phyloP scores from a whole-genome alignment of 306 rosid species.

The Castanea sativa region DNA sequence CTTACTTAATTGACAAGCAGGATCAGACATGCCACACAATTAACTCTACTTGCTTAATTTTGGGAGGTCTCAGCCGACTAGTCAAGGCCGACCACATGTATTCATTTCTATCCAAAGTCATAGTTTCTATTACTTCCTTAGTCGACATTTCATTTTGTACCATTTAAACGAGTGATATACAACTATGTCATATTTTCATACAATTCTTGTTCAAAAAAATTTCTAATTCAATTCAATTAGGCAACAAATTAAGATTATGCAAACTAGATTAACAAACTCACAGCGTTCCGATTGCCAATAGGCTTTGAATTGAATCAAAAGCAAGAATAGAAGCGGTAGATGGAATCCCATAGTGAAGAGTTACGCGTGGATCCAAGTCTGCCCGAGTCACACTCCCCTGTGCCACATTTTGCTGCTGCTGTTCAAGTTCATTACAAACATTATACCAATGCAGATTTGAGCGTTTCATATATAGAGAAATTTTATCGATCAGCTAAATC shows the following conservation, averaged over 20 bases:
- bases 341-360: slow-evolving; percentile 82
- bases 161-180: neutral
- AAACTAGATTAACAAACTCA: slow-evolving; percentile 32
- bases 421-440: slow-evolving; percentile 7
- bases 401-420: slow-evolving; percentile 18
- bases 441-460: slow-evolving; percentile 1
- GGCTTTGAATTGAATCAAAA: slow-evolving; percentile 62
- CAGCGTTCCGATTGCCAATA: slow-evolving; percentile 78
- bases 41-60: no score
- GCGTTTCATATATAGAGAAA: no score
- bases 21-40: no score
- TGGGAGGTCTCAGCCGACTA: no score
- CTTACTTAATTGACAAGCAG: no score
- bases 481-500: neutral
- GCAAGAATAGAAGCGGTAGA: slow-evolving; percentile 77
- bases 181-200: neutral
- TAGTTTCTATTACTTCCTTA: no score
- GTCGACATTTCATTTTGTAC: no score
- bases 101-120: no score
- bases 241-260: neutral
- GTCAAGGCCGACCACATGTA: accelerated
- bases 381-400: slow-evolving; percentile 31
- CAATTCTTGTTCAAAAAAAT: neutral
- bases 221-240: neutral
- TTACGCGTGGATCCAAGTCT: slow-evolving; percentile 57